A percentile compares a stretch with the other conserved stretches of the same genome.
phyloP scores from a whole-genome alignment of 805 yeast genomes.

The Priceomyces medius region DNA sequence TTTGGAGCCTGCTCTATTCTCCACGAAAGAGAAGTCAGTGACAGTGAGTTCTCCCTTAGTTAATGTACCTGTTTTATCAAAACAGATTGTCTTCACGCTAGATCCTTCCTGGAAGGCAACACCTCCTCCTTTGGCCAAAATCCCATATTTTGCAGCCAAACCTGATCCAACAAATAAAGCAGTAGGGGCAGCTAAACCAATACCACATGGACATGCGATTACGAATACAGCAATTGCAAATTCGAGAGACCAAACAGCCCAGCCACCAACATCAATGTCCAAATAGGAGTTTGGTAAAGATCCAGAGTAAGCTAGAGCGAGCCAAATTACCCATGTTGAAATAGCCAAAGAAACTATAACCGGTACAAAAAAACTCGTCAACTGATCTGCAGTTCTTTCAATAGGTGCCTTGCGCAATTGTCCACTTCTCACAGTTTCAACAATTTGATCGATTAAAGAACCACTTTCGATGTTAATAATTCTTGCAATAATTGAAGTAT shows the following conservation, averaged over 20 bases:
- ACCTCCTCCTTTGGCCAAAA: conserved; percentile 78
- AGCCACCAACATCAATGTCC: conserved; percentile 68
- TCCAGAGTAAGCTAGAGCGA: conserved; percentile 54
- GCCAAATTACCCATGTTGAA: conserved; percentile 69
- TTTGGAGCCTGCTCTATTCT: conserved; percentile 10
- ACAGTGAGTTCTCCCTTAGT: conserved; percentile 64
- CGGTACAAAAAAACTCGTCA: conserved; percentile 76
- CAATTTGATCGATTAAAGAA: conserved; percentile 68
- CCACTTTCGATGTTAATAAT: conserved; percentile 59
- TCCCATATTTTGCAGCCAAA: conserved; percentile 72
- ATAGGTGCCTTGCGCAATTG: conserved; percentile 72
- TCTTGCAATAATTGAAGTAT: conserved; percentile 51
- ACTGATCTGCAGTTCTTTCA: conserved; percentile 63
- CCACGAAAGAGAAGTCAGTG: conserved; percentile 45
- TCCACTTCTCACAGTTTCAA: conserved; percentile 68
- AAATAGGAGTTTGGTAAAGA: conserved; percentile 53
- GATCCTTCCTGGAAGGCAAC: conserved; percentile 80
- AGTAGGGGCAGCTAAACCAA: conserved; percentile 83
- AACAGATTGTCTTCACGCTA: conserved; percentile 59
- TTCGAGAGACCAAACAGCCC: conserved; percentile 76
- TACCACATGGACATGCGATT: conserved; percentile 84
- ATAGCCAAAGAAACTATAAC: conserved; percentile 59
- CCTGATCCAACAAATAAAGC: conserved; percentile 80
- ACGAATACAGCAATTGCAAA: conserved; percentile 80
- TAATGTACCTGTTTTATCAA: conserved; percentile 78